Evolutionary conservation across 371 early-diverging fungal genomes (phyloP).

Genomic region (Rozella allomycis): DNA sequence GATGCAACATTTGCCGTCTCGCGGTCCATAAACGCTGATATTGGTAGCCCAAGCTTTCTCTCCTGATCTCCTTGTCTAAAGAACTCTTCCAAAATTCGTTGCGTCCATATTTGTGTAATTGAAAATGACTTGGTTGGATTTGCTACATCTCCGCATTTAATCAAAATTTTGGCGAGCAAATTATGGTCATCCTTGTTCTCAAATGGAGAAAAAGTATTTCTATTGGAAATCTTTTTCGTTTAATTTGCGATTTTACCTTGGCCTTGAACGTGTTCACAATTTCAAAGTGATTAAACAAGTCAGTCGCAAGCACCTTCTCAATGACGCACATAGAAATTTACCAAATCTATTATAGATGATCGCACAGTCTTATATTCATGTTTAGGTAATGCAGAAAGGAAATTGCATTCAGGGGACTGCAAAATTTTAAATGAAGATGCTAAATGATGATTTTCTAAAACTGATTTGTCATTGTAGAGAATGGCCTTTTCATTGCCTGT

Average conservation of each 20-base stretch:
- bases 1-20: conserved; percentile 22
- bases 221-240: background rate
- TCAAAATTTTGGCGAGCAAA: conserved; percentile 20
- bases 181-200: conserved; percentile 19
- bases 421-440: conserved; percentile 18
- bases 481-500: conserved; percentile 14
- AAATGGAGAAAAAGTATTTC: background rate
- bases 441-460: conserved; percentile 29
- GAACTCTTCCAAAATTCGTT: conserved; percentile 59
- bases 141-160: conserved; percentile 26
- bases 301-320: conserved; percentile 31
- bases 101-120: conserved; percentile 47
- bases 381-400: conserved; percentile 11
- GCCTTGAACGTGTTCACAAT: conserved; percentile 18
- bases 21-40: conserved; percentile 73
- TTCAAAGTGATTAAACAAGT: conserved; percentile 19
- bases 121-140: conserved; percentile 12
- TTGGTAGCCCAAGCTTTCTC: conserved; percentile 35
- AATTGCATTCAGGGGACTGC: conserved; percentile 16
- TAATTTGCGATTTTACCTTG: conserved; percentile 6
- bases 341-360: too few relatives aligned
- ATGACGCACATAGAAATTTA: conserved; percentile 17
- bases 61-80: conserved; percentile 68
- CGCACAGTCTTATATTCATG: conserved; percentile 10
- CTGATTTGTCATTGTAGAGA: conserved; percentile 27